Evolutionary conservation across 1,284 basidiomycete species (phyloP).

Genomic region (Trametes sp.): DNA sequence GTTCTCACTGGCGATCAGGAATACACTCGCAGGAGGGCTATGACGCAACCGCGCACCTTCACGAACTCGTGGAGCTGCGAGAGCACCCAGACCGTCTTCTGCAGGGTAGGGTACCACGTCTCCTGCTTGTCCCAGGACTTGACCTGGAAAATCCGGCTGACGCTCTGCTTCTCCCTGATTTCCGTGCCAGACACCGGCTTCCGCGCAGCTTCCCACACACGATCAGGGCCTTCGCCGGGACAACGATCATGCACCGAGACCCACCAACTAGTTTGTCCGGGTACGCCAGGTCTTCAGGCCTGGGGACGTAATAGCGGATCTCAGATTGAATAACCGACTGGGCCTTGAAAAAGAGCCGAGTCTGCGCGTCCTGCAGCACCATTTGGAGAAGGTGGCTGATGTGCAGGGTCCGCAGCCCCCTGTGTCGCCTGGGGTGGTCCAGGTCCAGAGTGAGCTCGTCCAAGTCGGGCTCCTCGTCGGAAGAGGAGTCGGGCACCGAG

Average conservation of each 20-base stretch:
- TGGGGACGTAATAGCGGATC: constrained; percentile 82
- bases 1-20: constrained; percentile 8
- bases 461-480: constrained; percentile 47
- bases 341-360: constrained; percentile 91
- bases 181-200: constrained; percentile 52
- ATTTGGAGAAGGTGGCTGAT: constrained; percentile 82
- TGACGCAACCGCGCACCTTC: constrained; percentile 62
- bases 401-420: constrained; percentile 63
- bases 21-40: not conserved
- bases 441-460: constrained; percentile 54
- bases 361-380: constrained; percentile 94
- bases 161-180: constrained; percentile 68
- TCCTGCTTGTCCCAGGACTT: constrained; percentile 79
- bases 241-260: constrained; percentile 35
- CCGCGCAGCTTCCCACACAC: constrained; percentile 47
- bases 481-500: constrained; percentile 43
- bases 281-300: constrained; percentile 82
- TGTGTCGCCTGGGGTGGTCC: constrained; percentile 40
- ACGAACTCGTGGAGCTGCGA: constrained; percentile 90
- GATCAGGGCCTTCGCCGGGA: constrained; percentile 11
- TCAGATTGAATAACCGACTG: constrained; percentile 90
- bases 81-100: constrained; percentile 87
- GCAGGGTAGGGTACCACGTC: constrained; percentile 89
- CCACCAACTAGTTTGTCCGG: constrained; percentile 77
- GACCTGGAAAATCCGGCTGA: constrained; percentile 71